These are phyloP conservation scores for Termitomyces eurrhizus DNA, from an alignment of 768 basidiomycete genomes.

Conservation along the genomic window DNA sequence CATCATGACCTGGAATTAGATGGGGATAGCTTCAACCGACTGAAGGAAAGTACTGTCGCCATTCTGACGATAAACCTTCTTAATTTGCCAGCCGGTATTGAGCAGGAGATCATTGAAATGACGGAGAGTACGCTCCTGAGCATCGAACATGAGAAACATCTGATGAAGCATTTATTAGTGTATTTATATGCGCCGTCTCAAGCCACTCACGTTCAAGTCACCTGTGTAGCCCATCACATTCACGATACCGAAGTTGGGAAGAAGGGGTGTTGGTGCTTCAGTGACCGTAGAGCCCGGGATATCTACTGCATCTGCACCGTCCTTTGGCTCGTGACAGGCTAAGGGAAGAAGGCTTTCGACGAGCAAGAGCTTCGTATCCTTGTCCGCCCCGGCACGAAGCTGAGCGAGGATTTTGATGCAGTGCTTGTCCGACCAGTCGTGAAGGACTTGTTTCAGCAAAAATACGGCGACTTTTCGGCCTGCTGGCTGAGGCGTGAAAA, in stretches of 20 bases:
- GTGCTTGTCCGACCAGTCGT: slow-evolving; percentile 10
- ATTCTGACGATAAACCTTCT: neutral
- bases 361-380: slow-evolving; percentile 6
- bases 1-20: too few species aligned
- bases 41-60: neutral
- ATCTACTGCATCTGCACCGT: neutral
- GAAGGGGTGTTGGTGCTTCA: slow-evolving; percentile 24
- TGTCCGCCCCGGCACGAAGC: neutral
- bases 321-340: slow-evolving; percentile 5
- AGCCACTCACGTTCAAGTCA: too few species aligned
- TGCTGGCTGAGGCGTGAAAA: slow-evolving; percentile 3
- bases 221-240: too few species aligned
- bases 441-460: neutral
- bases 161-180: too few species aligned
- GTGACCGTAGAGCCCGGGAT: slow-evolving; percentile 20
- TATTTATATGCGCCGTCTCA: too few species aligned
- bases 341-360: slow-evolving; percentile 4
- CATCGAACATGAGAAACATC: neutral
- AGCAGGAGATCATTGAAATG: neutral
- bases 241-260: slow-evolving; percentile 35
- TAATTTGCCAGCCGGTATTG: neutral
- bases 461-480: slow-evolving; percentile 3
- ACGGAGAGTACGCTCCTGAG: neutral
- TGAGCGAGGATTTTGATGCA: slow-evolving; percentile 3
- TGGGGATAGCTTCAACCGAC: neutral